Percentiles rank a stretch among this genome's conserved stretches.
Conservation (phyloP, 169 alveolate species). For the Blepharisma undulans region DNA sequence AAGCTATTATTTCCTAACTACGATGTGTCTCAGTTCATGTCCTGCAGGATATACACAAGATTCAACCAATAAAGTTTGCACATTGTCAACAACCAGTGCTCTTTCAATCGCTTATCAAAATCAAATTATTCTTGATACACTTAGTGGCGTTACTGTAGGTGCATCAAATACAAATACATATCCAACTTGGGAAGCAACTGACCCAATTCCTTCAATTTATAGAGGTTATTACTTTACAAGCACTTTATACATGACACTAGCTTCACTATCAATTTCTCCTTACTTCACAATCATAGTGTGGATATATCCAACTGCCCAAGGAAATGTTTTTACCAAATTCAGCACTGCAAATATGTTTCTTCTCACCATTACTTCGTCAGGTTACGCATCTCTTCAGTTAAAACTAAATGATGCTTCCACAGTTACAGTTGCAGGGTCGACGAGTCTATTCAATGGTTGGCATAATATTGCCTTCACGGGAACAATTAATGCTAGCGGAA, state of each 20-base stretch:
- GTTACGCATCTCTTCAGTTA: neutral
- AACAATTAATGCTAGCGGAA: neutral
- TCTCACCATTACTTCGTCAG: neutral
- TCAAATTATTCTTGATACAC: neutral
- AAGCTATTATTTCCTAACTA: neutral
- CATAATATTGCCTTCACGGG: neutral
- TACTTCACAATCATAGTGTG: neutral
- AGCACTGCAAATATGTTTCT: neutral
- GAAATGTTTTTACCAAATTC: neutral
- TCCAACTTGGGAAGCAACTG: neutral
- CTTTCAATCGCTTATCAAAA: neutral
- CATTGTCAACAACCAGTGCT: neutral
- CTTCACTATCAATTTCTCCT: neutral
- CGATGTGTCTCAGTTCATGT: neutral
- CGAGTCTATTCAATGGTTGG: neutral
- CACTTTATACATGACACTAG: neutral
- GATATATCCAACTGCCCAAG: neutral
- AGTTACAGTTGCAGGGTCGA: neutral
- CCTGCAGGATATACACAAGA: constrained; percentile 3
- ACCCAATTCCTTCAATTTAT: neutral
- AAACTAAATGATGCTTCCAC: neutral
- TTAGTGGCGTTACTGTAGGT: neutral
- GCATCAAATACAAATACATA: neutral
- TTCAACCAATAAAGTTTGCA: neutral
- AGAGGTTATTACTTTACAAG: neutral